Base-by-base conservation (phyloP, 495 filamentous ascomycete genomes). In the Thozetella sp. region DNA sequence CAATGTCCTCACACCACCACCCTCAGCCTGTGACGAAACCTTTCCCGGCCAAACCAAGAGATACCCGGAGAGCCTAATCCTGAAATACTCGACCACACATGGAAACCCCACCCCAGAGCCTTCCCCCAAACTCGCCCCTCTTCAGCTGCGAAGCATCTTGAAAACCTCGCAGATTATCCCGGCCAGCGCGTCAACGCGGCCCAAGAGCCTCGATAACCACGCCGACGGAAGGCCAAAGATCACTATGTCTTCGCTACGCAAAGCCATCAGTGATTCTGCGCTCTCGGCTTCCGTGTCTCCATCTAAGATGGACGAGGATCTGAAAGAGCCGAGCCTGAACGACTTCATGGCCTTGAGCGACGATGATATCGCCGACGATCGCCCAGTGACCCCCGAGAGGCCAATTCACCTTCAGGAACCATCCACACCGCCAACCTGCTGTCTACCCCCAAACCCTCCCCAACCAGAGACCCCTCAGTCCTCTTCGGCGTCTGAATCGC, bases 271-370 rank as follows among this genome's bases (percentile, higher is more conserved):
- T 54, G 12, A 69, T 54, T 50, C 72, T 52, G 50, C 53, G 55
- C 19, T 70, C 56, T 3, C 56, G 51, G 50, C 34, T n/a, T 48
- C 43, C 53, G 27, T 62, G 27, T 40, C 51, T 23, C 23, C 40
- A 22, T 22, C 50, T 20, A 48, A 57, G 20, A 20, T 30, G 27
- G 53, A 66, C 23, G 25, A 60, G 0, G 51, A 65, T 15, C 67
- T 80, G 3, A 64, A 54, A 27, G 78, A 80, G 40, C 79, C 79
- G n/a, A 73, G 66, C 22, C 61, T 82, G 25, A 68, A 69, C 9
- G 79, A 82, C 10, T 82, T 82, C 53, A 67, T 76, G 50, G 61
- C 69, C 2, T 69, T 82, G 2, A 72, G 69, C 59, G 79, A 82
- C 55, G 78, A 80, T 24, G 77, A 80, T 45, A 74, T 82, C 24